These are phyloP conservation scores for Akanthomyces lecanii DNA, from an alignment of 2,329 filamentous ascomycete species.

Conservation along the genomic window DNA sequence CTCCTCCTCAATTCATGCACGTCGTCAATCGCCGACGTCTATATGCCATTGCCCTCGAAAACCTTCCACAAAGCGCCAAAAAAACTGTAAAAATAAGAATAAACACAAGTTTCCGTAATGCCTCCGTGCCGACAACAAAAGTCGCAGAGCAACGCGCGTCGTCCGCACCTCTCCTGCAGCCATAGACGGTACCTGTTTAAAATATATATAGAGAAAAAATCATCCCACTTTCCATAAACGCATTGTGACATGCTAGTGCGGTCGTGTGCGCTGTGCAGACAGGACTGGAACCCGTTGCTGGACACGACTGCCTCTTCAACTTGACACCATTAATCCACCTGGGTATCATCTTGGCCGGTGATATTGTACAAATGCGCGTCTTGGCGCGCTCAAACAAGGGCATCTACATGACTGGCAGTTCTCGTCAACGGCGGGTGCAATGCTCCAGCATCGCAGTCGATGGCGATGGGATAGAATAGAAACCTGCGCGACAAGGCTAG, in stretches of 20 bases:
- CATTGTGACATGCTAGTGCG: neutral
- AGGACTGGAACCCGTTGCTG: constrained; percentile 14
- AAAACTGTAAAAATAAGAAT: neutral
- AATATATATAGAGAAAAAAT: constrained; percentile 9
- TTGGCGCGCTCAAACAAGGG: constrained; percentile 4
- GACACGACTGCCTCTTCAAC: constrained; percentile 1
- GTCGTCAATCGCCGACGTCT: constrained; percentile 1
- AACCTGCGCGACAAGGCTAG: constrained; percentile 9
- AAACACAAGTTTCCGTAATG: neutral
- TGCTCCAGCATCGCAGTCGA: constrained; percentile 12
- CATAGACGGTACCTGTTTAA: neutral
- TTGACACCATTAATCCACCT: constrained; percentile 4
- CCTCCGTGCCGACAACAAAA: neutral
- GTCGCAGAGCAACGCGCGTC: neutral
- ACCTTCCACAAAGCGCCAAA: constrained; percentile 7
- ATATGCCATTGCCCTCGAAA: constrained; percentile 3
- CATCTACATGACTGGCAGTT: neutral
- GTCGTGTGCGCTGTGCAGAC: neutral
- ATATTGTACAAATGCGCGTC: constrained; percentile 14
- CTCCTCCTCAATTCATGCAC: neutral
- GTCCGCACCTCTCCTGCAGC: neutral
- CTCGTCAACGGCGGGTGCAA: neutral
- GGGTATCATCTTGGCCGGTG: constrained; percentile 7
- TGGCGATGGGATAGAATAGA: neutral
- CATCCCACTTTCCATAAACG: constrained; percentile 1